phyloP scores from a whole-genome alignment of 2,329 filamentous ascomycete species.

The Ophiostoma populinum region DNA sequence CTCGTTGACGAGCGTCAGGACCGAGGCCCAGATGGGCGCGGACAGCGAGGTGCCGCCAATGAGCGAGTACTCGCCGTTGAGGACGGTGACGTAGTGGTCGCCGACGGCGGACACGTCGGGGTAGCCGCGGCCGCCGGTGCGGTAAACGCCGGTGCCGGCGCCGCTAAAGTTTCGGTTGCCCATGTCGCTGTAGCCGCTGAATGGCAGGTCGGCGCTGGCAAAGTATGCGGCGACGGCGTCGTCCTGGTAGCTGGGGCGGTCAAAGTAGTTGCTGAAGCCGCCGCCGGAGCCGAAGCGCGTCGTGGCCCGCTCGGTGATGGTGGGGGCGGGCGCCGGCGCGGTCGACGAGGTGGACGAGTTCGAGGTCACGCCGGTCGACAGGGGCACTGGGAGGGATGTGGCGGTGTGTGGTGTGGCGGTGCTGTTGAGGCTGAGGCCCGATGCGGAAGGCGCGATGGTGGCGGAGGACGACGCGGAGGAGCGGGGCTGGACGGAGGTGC shows the following conservation, averaged over 20 bases:
- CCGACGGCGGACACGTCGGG: slow-evolving; percentile 16
- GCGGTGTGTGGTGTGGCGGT: no score
- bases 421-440: background rate
- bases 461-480: no score
- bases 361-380: background rate
- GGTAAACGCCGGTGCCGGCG: slow-evolving; percentile 11
- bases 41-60: slow-evolving; percentile 36
- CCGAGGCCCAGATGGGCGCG: slow-evolving; percentile 37
- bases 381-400: no score
- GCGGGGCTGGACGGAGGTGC: no score
- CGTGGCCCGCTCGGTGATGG: slow-evolving; percentile 12
- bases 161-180: slow-evolving; percentile 8
- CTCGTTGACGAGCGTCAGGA: slow-evolving; percentile 47
- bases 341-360: background rate
- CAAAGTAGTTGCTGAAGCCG: slow-evolving; percentile 30
- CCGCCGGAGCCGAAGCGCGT: slow-evolving; percentile 20
- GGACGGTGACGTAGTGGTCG: slow-evolving; percentile 14
- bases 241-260: slow-evolving; percentile 25
- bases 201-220: slow-evolving; percentile 9
- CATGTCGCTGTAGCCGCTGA: slow-evolving; percentile 11
- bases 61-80: slow-evolving; percentile 17
- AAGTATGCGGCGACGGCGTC: slow-evolving; percentile 24
- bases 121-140: slow-evolving; percentile 14
- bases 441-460: no score
- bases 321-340: background rate